Evolutionary conservation across 2,329 filamentous ascomycete genomes (phyloP).

Genomic region (Botryotinia globosa): DNA sequence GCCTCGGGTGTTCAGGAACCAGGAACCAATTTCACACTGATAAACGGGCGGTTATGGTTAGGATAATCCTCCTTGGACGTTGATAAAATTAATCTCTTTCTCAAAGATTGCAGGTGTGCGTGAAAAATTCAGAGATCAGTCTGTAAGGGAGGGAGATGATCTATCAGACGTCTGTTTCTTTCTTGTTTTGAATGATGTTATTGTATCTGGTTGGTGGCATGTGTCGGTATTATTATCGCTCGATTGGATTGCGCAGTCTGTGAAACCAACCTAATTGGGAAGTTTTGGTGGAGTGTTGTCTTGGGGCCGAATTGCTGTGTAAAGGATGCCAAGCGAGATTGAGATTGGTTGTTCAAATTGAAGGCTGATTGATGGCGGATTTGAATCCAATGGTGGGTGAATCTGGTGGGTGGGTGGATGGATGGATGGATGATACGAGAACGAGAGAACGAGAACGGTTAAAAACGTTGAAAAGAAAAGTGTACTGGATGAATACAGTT

Average conservation of each 20-base stretch:
- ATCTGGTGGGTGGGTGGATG: not conserved
- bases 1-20: conserved; percentile 14
- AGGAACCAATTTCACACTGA: conserved; percentile 14
- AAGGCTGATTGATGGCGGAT: not conserved
- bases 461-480: conserved; percentile 9
- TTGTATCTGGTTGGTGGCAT: not conserved
- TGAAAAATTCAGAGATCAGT: not conserved
- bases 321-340: conserved; percentile 8
- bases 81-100: not conserved
- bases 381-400: not conserved
- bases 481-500: not conserved
- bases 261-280: not conserved
- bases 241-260: not conserved
- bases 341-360: not conserved
- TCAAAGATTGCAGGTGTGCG: too few species aligned
- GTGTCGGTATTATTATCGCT: not conserved
- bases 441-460: not conserved
- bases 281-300: conserved; percentile 11
- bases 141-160: not conserved
- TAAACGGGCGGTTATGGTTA: not conserved
- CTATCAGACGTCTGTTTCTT: not conserved
- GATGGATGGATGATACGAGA: conserved; percentile 8
- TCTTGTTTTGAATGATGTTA: not conserved
- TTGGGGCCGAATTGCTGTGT: not conserved
- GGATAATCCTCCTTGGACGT: not conserved